Conservation (phyloP, 2,329 filamentous ascomycete species). For the Cercospora canescens region DNA sequence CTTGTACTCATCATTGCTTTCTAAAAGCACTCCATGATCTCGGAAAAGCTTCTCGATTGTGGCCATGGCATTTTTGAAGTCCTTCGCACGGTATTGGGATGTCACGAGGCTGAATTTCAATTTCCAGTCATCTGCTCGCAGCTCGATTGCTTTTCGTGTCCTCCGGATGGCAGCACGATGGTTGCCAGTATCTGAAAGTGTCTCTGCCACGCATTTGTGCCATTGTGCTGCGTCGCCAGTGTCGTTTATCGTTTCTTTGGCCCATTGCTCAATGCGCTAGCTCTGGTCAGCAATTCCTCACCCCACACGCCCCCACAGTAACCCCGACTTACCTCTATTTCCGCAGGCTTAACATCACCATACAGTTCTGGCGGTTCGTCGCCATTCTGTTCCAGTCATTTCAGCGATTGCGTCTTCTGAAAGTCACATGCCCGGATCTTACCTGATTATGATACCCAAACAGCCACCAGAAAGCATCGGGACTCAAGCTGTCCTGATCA, state of each 20-base stretch:
- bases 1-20: not conserved
- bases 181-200: not conserved
- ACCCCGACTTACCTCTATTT: not conserved
- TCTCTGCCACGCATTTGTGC: not conserved
- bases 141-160: not conserved
- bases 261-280: not conserved
- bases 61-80: not conserved
- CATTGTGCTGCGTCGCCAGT: not conserved
- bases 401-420: not conserved
- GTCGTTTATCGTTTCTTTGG: not conserved
- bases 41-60: not conserved
- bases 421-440: not conserved
- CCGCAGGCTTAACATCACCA: not conserved
- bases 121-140: not conserved
- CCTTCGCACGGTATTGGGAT: not conserved
- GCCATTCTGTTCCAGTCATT: not conserved
- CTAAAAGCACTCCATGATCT: not conserved
- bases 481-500: not conserved
- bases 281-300: not conserved
- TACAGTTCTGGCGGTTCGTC: not conserved
- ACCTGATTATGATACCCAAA: not conserved
- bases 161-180: not conserved
- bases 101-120: not conserved
- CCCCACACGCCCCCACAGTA: not conserved
- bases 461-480: not conserved